Base-by-base conservation (phyloP, 1,284 basidiomycete genomes). In the Rugosomyces carneus region DNA sequence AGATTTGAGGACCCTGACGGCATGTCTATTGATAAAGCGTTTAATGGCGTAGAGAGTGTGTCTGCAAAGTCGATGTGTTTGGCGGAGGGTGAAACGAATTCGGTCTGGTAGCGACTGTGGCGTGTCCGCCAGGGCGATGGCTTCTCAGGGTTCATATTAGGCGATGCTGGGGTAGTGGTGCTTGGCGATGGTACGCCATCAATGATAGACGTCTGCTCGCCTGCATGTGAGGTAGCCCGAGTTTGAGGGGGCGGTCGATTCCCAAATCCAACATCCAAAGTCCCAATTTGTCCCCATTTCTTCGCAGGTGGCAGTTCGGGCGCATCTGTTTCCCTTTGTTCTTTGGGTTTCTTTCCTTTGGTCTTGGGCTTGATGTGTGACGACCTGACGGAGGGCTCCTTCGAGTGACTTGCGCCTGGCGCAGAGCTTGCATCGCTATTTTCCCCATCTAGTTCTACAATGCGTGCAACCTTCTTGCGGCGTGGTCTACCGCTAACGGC, bases 361-460 rank as follows among this genome's bases (percentile, higher is more conserved):
- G 39, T 21, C 36, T 49, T 54, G 16, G 43, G 39, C 36, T 34
- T 49, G 27, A 45, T 1, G 37, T 34, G 36, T 8, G 42, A 37
- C 11, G 59, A 62, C 13, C 55, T 60, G 27, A 65, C 62, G 1
- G 71, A 69, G n/a, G 54, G 56, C 8, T 57, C 55, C 44, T 64
- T 60, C 15, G 59, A 59, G 46, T 69, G 69, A 8, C 55, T 53
- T 5, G 51, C 42, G 20, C 56, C 57, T 24, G 53, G 55, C 10
- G 60, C 53, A 37, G 54, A 52, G 9, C 53, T 53, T 36, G 50
- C 57, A 44, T 69, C 63, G 54, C 66, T 70, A 16, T 57, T 58
- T 42, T 66, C 65, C 26, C 68, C 74, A 53, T 82, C 74, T 46
- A 89, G 64, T 51, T 86, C 77, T 8, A 89, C 85, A 44, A 89